Percentiles rank a stretch among this genome's conserved stretches.
These are phyloP conservation scores for Myriosclerotinia curreyana DNA, from an alignment of 2,329 filamentous ascomycete species.

Conservation along the genomic window DNA sequence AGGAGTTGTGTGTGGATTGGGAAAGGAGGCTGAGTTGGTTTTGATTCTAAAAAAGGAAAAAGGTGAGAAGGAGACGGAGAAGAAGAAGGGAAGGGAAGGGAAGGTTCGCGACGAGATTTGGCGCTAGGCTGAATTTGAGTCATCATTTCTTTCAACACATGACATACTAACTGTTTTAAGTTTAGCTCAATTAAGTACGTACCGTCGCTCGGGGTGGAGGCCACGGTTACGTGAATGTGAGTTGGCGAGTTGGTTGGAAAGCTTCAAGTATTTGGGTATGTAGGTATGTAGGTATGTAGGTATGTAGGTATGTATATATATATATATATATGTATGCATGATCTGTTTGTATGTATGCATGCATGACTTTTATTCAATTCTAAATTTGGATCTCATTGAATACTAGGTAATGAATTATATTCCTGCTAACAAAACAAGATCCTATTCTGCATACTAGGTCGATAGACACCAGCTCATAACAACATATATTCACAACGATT, in stretches of 20 bases:
- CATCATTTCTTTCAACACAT: slow-evolving; percentile 11
- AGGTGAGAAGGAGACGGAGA: background rate
- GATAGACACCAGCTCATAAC: background rate
- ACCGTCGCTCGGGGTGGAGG: background rate
- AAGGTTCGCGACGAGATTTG: slow-evolving; percentile 5
- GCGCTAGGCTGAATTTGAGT: slow-evolving; percentile 10
- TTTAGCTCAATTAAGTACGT: background rate
- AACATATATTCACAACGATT: background rate
- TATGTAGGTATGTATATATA: no score
- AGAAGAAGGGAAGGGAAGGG: background rate
- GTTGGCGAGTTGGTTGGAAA: background rate
- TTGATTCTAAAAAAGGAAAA: no score
- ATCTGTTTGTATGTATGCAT: no score
- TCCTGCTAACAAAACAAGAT: background rate
- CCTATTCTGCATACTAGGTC: background rate
- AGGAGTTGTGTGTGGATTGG: slow-evolving; percentile 2
- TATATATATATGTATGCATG: no score
- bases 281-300: no score
- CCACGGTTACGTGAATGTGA: background rate
- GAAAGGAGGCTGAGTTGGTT: slow-evolving; percentile 19
- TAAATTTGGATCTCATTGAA: no score
- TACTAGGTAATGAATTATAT: background rate
- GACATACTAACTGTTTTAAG: background rate
- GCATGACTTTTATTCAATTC: background rate
- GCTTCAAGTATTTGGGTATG: no score